phyloP scores from a whole-genome alignment of 192 early-diverging fungal species.

The Backusella mclennaniae region DNA sequence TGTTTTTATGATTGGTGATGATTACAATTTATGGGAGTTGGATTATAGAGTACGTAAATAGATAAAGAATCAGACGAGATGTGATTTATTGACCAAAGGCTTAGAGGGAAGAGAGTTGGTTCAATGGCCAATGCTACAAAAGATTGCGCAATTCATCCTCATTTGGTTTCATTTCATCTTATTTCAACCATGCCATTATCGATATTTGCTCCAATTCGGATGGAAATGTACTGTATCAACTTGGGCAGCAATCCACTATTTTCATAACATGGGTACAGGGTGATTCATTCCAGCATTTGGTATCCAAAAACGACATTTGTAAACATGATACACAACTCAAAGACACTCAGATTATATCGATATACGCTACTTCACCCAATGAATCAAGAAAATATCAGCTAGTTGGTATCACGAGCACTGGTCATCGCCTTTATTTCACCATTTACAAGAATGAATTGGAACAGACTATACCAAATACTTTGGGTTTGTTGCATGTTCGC shows the following conservation, averaged over 20 bases:
- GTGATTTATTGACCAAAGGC: not conserved
- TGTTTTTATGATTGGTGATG: constrained; percentile 87
- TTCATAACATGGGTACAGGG: constrained; percentile 61
- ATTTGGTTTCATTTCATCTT: not conserved
- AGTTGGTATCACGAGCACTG: constrained; percentile 74
- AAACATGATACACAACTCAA: constrained; percentile 43
- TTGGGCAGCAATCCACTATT: constrained; percentile 66
- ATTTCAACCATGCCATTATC: constrained; percentile 64
- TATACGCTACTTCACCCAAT: constrained; percentile 61
- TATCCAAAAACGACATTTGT: constrained; percentile 12
- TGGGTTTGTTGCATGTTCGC: constrained; percentile 69
- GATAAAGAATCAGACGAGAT: no score
- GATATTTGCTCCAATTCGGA: constrained; percentile 67
- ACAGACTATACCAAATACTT: constrained; percentile 44
- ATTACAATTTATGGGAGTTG: constrained; percentile 88
- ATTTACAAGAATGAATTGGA: constrained; percentile 32
- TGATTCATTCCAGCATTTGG: constrained; percentile 47
- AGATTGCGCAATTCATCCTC: constrained; percentile 24
- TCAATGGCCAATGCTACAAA: constrained; percentile 73
- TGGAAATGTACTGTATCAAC: constrained; percentile 70
- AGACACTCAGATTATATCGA: constrained; percentile 60
- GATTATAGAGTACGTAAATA: constrained; percentile 62
- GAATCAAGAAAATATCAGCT: constrained; percentile 71
- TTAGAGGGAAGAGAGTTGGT: constrained; percentile 80
- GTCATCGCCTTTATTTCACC: constrained; percentile 75